Conservation (phyloP, 768 basidiomycete genomes). For the Tulasnella sp. region DNA sequence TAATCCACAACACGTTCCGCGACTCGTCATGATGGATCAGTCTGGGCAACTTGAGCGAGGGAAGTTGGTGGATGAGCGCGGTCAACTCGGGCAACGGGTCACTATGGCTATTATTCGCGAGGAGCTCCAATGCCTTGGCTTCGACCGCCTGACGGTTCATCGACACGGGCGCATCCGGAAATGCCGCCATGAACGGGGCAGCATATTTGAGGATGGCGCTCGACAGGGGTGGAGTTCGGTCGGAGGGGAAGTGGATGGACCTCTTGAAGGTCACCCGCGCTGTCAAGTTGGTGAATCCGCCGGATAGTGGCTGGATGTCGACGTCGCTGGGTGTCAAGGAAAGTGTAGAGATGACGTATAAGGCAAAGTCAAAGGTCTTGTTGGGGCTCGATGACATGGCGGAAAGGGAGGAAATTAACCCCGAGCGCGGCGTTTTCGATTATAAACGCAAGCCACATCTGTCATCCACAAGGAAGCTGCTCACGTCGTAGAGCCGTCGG, state of each 20-base stretch:
- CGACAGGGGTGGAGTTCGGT: neutral
- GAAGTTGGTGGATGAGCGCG: neutral
- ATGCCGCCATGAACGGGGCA: neutral
- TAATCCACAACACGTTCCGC: neutral
- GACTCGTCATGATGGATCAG: neutral
- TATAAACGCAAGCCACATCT: too few species aligned
- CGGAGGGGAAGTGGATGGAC: neutral
- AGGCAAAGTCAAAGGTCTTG: neutral
- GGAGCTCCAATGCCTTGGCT: neutral
- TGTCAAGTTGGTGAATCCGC: slow-evolving; percentile 1
- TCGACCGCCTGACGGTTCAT: neutral
- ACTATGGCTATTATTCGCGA: neutral
- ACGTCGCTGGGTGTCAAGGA: neutral
- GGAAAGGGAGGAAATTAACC: too few species aligned
- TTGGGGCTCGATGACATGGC: neutral
- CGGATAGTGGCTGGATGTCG: neutral
- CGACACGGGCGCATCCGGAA: neutral
- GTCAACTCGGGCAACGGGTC: neutral
- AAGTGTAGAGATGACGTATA: neutral
- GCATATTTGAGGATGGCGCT: slow-evolving; percentile 2
- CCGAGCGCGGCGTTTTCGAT: too few species aligned
- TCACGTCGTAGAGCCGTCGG: too few species aligned
- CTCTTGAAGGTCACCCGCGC: neutral
- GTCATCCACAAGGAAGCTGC: too few species aligned
- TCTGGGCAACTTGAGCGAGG: neutral